Percentiles rank a stretch among this genome's conserved stretches.
These are phyloP conservation scores for Dipteronia sinensis DNA, from an alignment of 345 rosid species.

Conservation along the genomic window DNA sequence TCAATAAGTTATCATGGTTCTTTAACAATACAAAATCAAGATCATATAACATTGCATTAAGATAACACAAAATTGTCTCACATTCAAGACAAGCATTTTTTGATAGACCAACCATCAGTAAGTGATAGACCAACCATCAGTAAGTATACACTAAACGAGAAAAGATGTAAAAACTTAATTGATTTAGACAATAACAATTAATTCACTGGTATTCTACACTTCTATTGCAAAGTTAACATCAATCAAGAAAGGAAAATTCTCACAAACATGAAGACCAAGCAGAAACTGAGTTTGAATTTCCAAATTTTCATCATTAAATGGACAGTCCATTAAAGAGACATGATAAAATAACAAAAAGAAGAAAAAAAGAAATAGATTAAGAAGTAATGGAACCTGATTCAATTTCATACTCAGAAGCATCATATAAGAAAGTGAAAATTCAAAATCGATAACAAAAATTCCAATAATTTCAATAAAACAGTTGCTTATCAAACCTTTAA, in stretches of 20 bases:
- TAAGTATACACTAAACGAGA: background rate
- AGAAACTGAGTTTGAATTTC: too few species aligned
- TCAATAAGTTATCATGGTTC: too few species aligned
- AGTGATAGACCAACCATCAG: background rate
- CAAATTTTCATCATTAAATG: background rate
- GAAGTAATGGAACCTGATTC: background rate
- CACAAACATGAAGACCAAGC: too few species aligned
- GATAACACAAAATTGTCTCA: too few species aligned
- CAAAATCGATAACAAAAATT: background rate
- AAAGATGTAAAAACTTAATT: background rate
- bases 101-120: background rate
- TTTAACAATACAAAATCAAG: too few species aligned
- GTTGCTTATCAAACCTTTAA: conserved; percentile 2
- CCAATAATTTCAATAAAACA: background rate
- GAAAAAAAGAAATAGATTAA: background rate
- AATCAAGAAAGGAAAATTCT: too few species aligned
- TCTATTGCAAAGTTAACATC: too few species aligned
- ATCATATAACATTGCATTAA: too few species aligned
- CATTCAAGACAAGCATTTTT: too few species aligned
- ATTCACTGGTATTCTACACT: too few species aligned
- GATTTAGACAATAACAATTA: too few species aligned
- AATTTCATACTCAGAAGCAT: background rate
- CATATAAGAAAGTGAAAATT: background rate
- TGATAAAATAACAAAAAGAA: background rate
- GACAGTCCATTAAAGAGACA: background rate